Evolutionary conservation across 202 grass and related monocot genomes (phyloP).

Genomic region (Elaeis oleifera): DNA sequence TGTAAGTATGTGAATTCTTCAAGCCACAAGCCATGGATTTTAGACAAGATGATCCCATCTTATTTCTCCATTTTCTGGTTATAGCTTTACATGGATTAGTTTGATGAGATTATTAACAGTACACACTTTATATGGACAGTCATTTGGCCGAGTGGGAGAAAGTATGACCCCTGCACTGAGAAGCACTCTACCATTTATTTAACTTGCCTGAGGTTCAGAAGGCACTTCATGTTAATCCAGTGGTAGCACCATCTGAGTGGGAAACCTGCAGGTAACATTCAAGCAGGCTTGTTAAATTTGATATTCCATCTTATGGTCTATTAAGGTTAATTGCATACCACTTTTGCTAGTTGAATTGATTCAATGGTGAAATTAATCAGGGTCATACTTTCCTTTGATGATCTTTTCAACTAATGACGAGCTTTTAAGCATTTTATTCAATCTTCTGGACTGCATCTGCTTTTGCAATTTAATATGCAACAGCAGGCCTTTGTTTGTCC

Average conservation of each 20-base stretch:
- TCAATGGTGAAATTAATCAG: too few species aligned
- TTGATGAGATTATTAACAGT: constrained; percentile 23
- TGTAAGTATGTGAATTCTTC: constrained; percentile 46
- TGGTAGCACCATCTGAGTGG: constrained; percentile 66
- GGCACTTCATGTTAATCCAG: constrained; percentile 76
- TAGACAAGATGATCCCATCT: neutral
- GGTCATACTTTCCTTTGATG: too few species aligned
- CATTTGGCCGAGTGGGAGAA: constrained; percentile 58
- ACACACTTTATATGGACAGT: constrained; percentile 41
- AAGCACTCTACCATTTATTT: constrained; percentile 87
- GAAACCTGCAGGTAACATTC: constrained; percentile 74
- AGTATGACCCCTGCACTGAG: constrained; percentile 94
- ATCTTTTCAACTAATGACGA: too few species aligned
- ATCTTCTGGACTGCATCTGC: too few species aligned
- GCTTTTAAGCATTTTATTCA: too few species aligned
- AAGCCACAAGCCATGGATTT: constrained; percentile 2
- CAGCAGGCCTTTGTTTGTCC: too few species aligned
- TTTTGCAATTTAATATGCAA: too few species aligned
- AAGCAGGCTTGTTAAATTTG: too few species aligned
- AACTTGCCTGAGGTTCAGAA: constrained; percentile 88
- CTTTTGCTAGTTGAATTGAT: too few species aligned
- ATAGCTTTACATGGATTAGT: constrained; percentile 4
- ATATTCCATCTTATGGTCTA: too few species aligned
- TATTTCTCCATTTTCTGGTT: neutral
- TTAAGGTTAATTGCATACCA: too few species aligned